Evolutionary conservation across 2,329 filamentous ascomycete species (phyloP).

Genomic region (Nannizziopsis arthrosporioides): DNA sequence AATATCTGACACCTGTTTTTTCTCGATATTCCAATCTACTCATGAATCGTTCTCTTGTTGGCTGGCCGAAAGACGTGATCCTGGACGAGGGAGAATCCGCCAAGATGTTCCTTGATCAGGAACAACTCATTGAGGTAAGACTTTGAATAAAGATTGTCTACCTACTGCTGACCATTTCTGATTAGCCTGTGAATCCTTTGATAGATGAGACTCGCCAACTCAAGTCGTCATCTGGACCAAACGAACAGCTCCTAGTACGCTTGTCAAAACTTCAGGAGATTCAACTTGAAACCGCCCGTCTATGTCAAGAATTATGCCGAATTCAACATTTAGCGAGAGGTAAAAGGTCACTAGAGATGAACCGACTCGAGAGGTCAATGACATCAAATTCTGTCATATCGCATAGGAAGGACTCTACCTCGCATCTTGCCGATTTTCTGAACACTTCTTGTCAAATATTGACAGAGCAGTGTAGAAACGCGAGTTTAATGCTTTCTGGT

Average conservation of each 20-base stretch:
- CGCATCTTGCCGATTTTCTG: slow-evolving; percentile 30
- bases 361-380: slow-evolving; percentile 30
- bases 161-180: slow-evolving; percentile 14
- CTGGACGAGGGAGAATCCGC: slow-evolving; percentile 8
- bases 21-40: slow-evolving; percentile 25
- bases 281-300: slow-evolving; percentile 26
- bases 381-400: slow-evolving; percentile 30
- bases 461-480: slow-evolving; percentile 25
- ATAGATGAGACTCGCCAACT: slow-evolving; percentile 29
- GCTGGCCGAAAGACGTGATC: slow-evolving; percentile 16
- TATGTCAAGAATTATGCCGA: slow-evolving; percentile 25
- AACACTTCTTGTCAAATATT: slow-evolving; percentile 28
- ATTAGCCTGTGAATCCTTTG: slow-evolving; percentile 31
- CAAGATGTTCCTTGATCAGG: slow-evolving; percentile 4
- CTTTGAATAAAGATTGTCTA: background rate
- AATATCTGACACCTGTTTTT: slow-evolving; percentile 17
- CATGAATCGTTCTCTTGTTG: slow-evolving; percentile 17
- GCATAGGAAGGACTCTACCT: slow-evolving; percentile 33
- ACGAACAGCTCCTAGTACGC: slow-evolving; percentile 19
- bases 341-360: slow-evolving; percentile 35
- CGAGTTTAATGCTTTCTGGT: slow-evolving; percentile 15
- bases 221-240: slow-evolving; percentile 16
- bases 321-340: slow-evolving; percentile 25
- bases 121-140: slow-evolving; percentile 14
- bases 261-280: slow-evolving; percentile 30